Evolutionary conservation across 345 rosid species (phyloP).

Genomic region (Gynandropsis gynandra): DNA sequence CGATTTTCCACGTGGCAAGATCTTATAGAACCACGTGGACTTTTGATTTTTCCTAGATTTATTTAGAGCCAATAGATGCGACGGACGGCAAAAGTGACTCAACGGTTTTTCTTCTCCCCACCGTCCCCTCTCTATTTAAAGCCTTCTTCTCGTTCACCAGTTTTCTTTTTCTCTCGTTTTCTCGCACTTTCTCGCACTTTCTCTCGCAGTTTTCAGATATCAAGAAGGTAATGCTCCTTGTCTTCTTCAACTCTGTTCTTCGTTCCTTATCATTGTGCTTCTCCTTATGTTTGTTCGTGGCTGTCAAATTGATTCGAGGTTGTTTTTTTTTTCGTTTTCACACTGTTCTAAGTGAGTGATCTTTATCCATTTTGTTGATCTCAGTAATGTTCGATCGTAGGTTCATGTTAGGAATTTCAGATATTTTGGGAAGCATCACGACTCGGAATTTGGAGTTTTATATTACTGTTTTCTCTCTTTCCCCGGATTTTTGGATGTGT

Average conservation of each 20-base stretch:
- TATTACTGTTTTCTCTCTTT: background rate
- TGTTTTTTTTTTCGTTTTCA: background rate
- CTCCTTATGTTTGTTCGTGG: background rate
- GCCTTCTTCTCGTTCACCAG: background rate
- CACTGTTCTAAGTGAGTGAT: background rate
- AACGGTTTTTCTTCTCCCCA: background rate
- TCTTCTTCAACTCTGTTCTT: background rate
- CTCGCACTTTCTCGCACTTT: background rate
- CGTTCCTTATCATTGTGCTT: background rate
- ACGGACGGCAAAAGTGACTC: conserved; percentile 14
- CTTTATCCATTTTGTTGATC: background rate
- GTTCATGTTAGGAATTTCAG: background rate
- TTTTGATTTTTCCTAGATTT: conserved; percentile 10
- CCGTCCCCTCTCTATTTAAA: background rate
- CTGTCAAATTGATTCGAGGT: background rate
- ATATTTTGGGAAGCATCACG: background rate
- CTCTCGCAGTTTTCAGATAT: conserved; percentile 1
- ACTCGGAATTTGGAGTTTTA: background rate
- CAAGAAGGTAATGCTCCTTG: background rate
- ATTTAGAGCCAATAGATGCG: conserved; percentile 21
- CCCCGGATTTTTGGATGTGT: background rate
- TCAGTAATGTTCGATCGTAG: background rate
- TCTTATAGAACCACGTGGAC: conserved; percentile 18
- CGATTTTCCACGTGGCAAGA: conserved; percentile 15
- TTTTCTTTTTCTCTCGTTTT: background rate